Evolutionary conservation across 495 filamentous ascomycete genomes (phyloP), one percentile per base, ranked within the genome.

Genomic region (Articulospora tetracladia): DNA sequence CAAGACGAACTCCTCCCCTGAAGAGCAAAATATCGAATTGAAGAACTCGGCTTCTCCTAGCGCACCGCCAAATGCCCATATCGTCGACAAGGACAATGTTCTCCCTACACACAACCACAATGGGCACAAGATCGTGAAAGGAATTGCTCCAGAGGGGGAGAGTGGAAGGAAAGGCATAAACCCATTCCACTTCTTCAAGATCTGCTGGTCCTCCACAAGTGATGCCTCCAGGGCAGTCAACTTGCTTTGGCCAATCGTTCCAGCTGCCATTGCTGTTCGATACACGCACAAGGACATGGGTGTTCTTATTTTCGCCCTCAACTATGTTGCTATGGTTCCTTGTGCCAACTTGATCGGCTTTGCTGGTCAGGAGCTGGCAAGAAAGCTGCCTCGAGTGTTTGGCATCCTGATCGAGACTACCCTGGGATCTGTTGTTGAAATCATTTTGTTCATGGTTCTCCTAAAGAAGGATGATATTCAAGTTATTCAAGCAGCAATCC

Each of bases 261-360:
- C 87, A 2, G 77, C 81, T 24, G 89, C 88, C 0, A 80, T 92
- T 53, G 80, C 73, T 4, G 66, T 90, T 8, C 81, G 86, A 59
- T 91, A 84, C 62, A 82, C 79, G 25, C 78, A 77, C 17, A 80
- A 82, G 0, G 79, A 91, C 17, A 72, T 75, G 41, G 78, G 89
- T 62, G 70, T 87, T 7, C 80, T 77, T 74, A 77, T 90, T 13
- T 92, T 91, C 73, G 71, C 82, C 34, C 80, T 88, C 60, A 87
- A 85, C 53, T 91, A 91, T 48, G 79, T 91, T 36, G 87, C 86
- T 53, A 97, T 98, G 87, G 82, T 96, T 7, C 93, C 92, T 1
- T 85, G 87, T 27, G 93, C 92, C 41, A 97, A 96, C 62, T 71
- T 96, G 53, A 79, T 96, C 20, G 91, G 91, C 0, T 96, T 96